These are phyloP conservation scores for Dothistroma septosporum DNA, from an alignment of 2,329 filamentous ascomycete species.

Conservation along the genomic window DNA sequence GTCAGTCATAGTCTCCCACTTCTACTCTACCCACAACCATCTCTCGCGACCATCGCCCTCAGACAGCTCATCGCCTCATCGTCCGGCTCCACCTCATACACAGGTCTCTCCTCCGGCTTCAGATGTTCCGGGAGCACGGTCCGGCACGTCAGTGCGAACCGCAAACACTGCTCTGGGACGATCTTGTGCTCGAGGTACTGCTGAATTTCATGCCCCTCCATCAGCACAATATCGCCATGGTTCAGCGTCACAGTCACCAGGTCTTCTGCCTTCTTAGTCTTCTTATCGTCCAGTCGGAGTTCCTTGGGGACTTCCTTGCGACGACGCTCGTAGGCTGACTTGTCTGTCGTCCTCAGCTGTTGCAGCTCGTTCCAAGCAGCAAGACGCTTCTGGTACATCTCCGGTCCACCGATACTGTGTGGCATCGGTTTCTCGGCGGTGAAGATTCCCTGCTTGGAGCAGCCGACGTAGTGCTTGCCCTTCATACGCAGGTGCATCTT, in stretches of 20 bases:
- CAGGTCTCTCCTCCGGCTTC: constrained; percentile 36
- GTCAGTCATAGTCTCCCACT: neutral
- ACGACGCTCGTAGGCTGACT: constrained; percentile 25
- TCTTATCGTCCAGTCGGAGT: constrained; percentile 34
- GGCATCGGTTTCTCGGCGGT: constrained; percentile 31
- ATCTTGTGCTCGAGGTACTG: constrained; percentile 58
- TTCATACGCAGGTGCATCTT: constrained; percentile 59
- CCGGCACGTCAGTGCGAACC: constrained; percentile 57
- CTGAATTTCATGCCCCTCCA: constrained; percentile 59
- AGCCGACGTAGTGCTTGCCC: constrained; percentile 43
- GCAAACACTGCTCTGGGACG: constrained; percentile 47
- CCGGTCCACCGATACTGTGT: constrained; percentile 19
- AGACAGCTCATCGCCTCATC: constrained; percentile 22
- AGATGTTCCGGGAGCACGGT: constrained; percentile 48
- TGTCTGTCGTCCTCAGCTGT: constrained; percentile 14
- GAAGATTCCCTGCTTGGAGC: constrained; percentile 34
- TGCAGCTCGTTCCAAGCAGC: constrained; percentile 33
- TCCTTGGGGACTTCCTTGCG: constrained; percentile 37
- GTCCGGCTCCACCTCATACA: constrained; percentile 38
- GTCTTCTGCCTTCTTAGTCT: constrained; percentile 32
- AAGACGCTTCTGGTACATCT: constrained; percentile 35
- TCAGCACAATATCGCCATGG: constrained; percentile 63
- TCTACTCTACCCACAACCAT: constrained; percentile 1
- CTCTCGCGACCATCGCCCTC: constrained; percentile 10
- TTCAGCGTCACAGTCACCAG: constrained; percentile 48